Base-by-base conservation (phyloP, 2,329 filamentous ascomycete species). In the Atkinsonella hypoxylon region DNA sequence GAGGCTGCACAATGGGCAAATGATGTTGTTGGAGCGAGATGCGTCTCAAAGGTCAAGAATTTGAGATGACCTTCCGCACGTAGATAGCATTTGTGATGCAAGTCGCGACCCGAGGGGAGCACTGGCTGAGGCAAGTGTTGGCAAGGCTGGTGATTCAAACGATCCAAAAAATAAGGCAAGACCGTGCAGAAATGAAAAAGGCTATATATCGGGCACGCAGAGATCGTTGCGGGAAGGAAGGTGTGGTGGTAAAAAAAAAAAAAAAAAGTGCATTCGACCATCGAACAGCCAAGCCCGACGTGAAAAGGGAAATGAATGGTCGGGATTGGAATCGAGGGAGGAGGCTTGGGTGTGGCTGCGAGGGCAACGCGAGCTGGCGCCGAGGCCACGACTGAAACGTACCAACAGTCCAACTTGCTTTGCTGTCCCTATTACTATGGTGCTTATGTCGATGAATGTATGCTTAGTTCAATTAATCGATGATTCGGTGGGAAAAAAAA, bases 11-110 rank as follows among this genome's bases (percentile, higher is more conserved):
- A 39, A 42, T 52, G 41, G 51, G 42, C 54, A 55, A 59, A 59
- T 48, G 54, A 59, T 59, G 56, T 52, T 53, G 48, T 48, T 45
- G 50, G 53, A 53, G 53, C 46, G 52, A 51, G 49, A 18, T 45
- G 26, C 47, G 38, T 42, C 34, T 45, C 36, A 22, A 38, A 32
- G 22, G 51, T 44, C 36, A 47, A 34, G 42, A 34, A 31, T 18
- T 26, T 22, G 22, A 20, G 40, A 46, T n/a, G 13, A 44, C 45
- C 46, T 54, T 48, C 48, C 42, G 46, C 26, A 32, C 31, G 20
- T 17, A 32, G 15, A 32, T 32, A n/a, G 26, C 50, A n/a, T 18
- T 45, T 40, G 26, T 31, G 11, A 49, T 49, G 34, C 38, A 47
- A 46, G 48, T 51, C 44, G 50, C 52, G 49, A 51, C 38, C 48